A percentile compares a stretch with the other conserved stretches of the same genome.
Evolutionary conservation across 495 filamentous ascomycete genomes (phyloP).

Genomic region (Symbiotaphrina buchneri): DNA sequence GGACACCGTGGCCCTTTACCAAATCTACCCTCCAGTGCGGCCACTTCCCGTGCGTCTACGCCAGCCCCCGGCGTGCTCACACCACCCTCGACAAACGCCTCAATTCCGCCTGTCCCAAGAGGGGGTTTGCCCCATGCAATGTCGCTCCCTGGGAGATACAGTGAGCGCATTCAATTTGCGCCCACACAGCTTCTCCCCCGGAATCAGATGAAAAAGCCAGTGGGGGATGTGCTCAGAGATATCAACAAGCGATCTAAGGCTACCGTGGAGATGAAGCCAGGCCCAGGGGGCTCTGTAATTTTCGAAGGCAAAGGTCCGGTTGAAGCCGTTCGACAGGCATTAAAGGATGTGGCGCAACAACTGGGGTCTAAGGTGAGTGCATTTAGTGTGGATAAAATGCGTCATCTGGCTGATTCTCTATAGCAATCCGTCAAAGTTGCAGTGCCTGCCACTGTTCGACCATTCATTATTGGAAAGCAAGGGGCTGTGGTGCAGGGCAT

Average conservation of each 20-base stretch:
- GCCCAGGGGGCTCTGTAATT: slow-evolving; percentile 39
- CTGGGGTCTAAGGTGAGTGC: slow-evolving; percentile 57
- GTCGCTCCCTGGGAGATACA: slow-evolving; percentile 55
- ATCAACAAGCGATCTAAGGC: slow-evolving; percentile 78
- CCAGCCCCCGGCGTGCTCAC: slow-evolving; percentile 32
- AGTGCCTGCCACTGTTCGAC: slow-evolving; percentile 59
- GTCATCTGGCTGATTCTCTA: neutral
- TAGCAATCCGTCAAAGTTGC: slow-evolving; percentile 54
- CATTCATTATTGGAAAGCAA: slow-evolving; percentile 77
- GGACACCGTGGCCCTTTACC: too few relatives aligned
- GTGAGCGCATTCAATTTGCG: slow-evolving; percentile 46
- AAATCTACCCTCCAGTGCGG: slow-evolving; percentile 14
- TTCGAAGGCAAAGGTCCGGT: slow-evolving; percentile 65
- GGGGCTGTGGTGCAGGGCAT: slow-evolving; percentile 79
- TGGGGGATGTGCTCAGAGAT: slow-evolving; percentile 63
- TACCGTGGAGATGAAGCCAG: slow-evolving; percentile 44
- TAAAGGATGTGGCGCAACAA: slow-evolving; percentile 67
- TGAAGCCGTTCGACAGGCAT: slow-evolving; percentile 54
- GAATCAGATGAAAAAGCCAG: slow-evolving; percentile 56
- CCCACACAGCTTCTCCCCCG: slow-evolving; percentile 49
- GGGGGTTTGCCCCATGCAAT: slow-evolving; percentile 28
- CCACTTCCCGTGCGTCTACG: slow-evolving; percentile 28
- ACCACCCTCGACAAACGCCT: slow-evolving; percentile 23
- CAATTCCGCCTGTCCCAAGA: slow-evolving; percentile 10
- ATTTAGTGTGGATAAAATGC: neutral